Percentiles rank a stretch among this genome's conserved stretches.
Evolutionary conservation across 352 stramenopile genomes (phyloP).

Genomic region (Phytophthora cryptogea): DNA sequence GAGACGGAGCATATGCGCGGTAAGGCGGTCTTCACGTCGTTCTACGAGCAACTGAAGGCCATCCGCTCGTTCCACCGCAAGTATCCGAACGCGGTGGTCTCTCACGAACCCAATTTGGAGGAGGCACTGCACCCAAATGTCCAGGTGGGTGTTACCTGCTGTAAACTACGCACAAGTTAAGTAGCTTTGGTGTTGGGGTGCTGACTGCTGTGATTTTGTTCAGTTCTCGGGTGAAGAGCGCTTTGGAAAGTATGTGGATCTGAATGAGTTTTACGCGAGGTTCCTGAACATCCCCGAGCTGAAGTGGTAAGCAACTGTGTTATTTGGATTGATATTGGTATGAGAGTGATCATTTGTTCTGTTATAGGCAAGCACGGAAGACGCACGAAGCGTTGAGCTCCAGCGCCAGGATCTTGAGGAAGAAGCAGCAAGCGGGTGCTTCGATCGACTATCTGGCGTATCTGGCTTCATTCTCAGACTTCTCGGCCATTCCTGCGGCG

Average conservation of each 20-base stretch:
- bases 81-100: slow-evolving; percentile 73
- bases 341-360: neutral
- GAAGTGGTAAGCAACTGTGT: slow-evolving; percentile 34
- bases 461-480: slow-evolving; percentile 69
- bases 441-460: slow-evolving; percentile 79
- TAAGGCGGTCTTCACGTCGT: slow-evolving; percentile 83
- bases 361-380: slow-evolving; percentile 41
- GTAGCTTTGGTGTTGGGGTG: neutral
- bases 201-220: slow-evolving; percentile 2
- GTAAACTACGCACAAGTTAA: too few species aligned
- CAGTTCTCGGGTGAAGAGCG: slow-evolving; percentile 90
- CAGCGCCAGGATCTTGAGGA: slow-evolving; percentile 18
- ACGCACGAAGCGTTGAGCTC: slow-evolving; percentile 28
- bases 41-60: slow-evolving; percentile 88
- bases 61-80: slow-evolving; percentile 87
- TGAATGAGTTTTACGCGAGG: slow-evolving; percentile 82
- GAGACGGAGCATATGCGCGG: slow-evolving; percentile 83
- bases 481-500: slow-evolving; percentile 53
- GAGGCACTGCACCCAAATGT: slow-evolving; percentile 68
- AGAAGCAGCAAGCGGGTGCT: slow-evolving; percentile 12
- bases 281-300: slow-evolving; percentile 80
- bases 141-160: slow-evolving; percentile 28
- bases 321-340: neutral
- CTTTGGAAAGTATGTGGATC: slow-evolving; percentile 90
- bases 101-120: slow-evolving; percentile 67